Evolutionary conservation across 441 rosid genomes (phyloP), one percentile per base, ranked within the genome.

Genomic region (Metrosideros polymorpha): DNA sequence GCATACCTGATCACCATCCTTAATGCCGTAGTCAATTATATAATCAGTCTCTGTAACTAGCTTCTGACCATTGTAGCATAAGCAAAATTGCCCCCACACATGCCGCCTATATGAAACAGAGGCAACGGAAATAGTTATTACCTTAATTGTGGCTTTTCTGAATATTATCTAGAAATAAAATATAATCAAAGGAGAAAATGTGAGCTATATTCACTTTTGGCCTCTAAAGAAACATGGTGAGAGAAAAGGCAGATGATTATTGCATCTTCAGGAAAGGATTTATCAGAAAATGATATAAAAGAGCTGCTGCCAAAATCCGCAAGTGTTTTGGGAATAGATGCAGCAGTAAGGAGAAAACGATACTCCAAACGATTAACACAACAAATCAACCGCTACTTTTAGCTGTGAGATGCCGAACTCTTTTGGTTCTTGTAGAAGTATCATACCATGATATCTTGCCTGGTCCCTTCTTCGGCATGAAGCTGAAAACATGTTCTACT

Each of bases 31-130:
- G 59, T 91, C 85, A 59, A 50, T 88, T 75, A 97, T 95, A 82
- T 76, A 79, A 39, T 92, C 95, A 13, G 92, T 84, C 30, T 93
- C 98, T 30, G 88, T 82, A 79, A 96, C 61, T 66, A 97, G 87
- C 91, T 89, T 96, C 82, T 90, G 92, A 84, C 93, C 96, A 85
- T 89, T 90, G 86, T 86, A 95, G 57, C 90, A 87, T 86, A 97
- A 92, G 94, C 98, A 96, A 88, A 97, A 97, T 86, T 95, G 98
- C 10, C 93, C 96, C 99, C 99, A 96, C 43, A 97, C 94, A 86
- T 96, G 99, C n/a, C 95, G 92, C 99, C 99, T 97, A 66, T 91
- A 88, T 61, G 30, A 86, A 88, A 39, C 87, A 77, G 76, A 30
- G 25, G 39, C 83, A 59, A 17, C 52, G 35, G 84, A 84, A 71